A percentile compares a stretch with the other conserved stretches of the same genome.
Evolutionary conservation across 208 protist genomes (phyloP).

Genomic region (Crithidia brevicula): DNA sequence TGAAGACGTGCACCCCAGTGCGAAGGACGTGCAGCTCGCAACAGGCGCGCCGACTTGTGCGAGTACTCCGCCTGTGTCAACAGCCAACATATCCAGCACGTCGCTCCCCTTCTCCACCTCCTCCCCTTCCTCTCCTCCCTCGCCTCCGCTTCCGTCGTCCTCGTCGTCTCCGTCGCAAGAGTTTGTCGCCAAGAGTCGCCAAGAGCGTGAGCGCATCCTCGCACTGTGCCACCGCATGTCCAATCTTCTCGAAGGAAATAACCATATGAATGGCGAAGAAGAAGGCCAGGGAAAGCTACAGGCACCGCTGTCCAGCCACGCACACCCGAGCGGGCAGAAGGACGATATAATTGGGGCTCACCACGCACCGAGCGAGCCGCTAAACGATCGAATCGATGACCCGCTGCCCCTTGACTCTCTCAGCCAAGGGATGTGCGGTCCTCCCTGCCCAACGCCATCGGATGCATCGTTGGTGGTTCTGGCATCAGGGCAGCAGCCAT

Average conservation of each 20-base stretch:
- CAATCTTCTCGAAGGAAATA: neutral
- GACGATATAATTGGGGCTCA: no score
- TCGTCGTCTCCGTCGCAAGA: neutral
- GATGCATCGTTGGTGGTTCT: no score
- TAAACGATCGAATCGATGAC: neutral
- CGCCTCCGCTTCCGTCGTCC: neutral
- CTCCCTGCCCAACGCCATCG: constrained; percentile 26
- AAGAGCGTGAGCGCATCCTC: constrained; percentile 14
- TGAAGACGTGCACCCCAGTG: no score
- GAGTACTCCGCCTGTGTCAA: no score
- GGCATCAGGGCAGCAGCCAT: constrained; percentile 1
- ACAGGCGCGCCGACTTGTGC: no score
- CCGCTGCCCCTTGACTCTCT: constrained; percentile 8
- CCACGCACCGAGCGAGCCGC: no score
- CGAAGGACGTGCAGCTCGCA: no score
- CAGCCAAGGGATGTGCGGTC: constrained; percentile 36
- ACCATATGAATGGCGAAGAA: neutral
- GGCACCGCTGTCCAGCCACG: no score
- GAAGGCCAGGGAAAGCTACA: neutral
- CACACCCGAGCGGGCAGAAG: no score
- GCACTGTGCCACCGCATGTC: constrained; percentile 19
- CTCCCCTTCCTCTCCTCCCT: neutral
- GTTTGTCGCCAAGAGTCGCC: neutral
- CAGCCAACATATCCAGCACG: no score
- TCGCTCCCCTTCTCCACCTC: no score